A percentile compares a stretch with the other conserved stretches of the same genome.
These are phyloP conservation scores for Hapsidospora chrysogenum DNA, from an alignment of 495 filamentous ascomycete species.

Conservation along the genomic window DNA sequence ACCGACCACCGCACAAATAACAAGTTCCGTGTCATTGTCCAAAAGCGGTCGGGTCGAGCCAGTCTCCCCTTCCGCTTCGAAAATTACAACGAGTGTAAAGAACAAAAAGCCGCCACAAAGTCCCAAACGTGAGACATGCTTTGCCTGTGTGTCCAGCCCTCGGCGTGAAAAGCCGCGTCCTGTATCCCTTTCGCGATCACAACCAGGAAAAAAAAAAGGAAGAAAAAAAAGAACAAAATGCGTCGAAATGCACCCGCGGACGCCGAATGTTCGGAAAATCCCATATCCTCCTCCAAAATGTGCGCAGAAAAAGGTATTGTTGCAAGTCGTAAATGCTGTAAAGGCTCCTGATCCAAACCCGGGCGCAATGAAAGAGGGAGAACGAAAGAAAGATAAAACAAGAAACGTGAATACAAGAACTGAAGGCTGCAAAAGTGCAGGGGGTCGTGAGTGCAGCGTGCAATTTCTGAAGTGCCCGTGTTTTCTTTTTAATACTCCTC, in stretches of 20 bases:
- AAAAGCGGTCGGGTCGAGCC: no score
- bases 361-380: slow-evolving; percentile 2
- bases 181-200: slow-evolving; percentile 6
- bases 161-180: neutral
- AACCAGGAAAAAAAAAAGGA: slow-evolving; percentile 14
- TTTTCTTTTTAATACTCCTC: slow-evolving; percentile 1
- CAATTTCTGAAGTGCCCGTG: slow-evolving; percentile 2
- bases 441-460: no score
- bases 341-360: slow-evolving; percentile 1
- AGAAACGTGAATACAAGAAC: slow-evolving; percentile 3
- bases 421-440: slow-evolving; percentile 1
- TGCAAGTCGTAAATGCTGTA: no score
- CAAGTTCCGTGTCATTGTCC: no score
- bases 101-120: no score
- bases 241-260: slow-evolving; percentile 12
- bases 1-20: no score
- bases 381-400: slow-evolving; percentile 8
- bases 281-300: neutral
- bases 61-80: no score
- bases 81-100: no score
- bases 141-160: no score
- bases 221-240: slow-evolving; percentile 8
- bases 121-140: no score
- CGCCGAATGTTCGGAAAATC: slow-evolving; percentile 6
- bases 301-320: neutral